Conservation (phyloP, 2,329 filamentous ascomycete genomes). For the Fusarium sp. region DNA sequence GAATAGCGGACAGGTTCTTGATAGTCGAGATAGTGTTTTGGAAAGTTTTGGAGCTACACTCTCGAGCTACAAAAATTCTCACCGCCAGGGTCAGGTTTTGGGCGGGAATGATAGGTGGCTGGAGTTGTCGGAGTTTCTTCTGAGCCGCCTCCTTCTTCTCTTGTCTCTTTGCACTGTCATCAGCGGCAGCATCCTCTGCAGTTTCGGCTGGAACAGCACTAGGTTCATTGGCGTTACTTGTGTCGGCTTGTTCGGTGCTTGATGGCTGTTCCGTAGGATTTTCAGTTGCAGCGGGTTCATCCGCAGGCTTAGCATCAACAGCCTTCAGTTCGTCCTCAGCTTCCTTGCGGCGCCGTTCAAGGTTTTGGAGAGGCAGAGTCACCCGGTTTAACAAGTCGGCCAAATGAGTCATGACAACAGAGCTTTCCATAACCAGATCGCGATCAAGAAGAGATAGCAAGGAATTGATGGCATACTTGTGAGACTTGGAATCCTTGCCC, state of each 20-base stretch:
- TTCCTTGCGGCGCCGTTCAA: slow-evolving; percentile 88
- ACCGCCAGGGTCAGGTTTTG: slow-evolving; percentile 95
- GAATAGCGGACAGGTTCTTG: slow-evolving; percentile 95
- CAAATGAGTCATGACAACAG: slow-evolving; percentile 94
- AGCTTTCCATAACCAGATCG: slow-evolving; percentile 96
- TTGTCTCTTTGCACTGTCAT: slow-evolving; percentile 51
- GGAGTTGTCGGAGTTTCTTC: slow-evolving; percentile 72
- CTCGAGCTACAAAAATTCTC: slow-evolving; percentile 94
- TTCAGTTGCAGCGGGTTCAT: slow-evolving; percentile 52
- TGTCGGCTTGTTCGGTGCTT: slow-evolving; percentile 54
- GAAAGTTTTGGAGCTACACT: slow-evolving; percentile 98
- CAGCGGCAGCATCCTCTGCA: slow-evolving; percentile 46
- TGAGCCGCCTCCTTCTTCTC: slow-evolving; percentile 59
- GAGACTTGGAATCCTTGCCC: slow-evolving; percentile 84
- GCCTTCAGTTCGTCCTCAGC: slow-evolving; percentile 69
- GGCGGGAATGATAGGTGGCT: slow-evolving; percentile 88
- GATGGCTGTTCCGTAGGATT: slow-evolving; percentile 36
- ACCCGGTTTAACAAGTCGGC: slow-evolving; percentile 90
- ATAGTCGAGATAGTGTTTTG: slow-evolving; percentile 98
- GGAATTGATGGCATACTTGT: slow-evolving; percentile 93
- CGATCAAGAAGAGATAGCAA: slow-evolving; percentile 90
- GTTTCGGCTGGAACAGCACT: slow-evolving; percentile 50
- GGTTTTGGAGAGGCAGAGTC: slow-evolving; percentile 84
- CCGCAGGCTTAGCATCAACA: slow-evolving; percentile 54
- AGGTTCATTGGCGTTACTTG: slow-evolving; percentile 24